Conservation (phyloP, 257 asterid genomes). For the Pogostemon cablin region DNA sequence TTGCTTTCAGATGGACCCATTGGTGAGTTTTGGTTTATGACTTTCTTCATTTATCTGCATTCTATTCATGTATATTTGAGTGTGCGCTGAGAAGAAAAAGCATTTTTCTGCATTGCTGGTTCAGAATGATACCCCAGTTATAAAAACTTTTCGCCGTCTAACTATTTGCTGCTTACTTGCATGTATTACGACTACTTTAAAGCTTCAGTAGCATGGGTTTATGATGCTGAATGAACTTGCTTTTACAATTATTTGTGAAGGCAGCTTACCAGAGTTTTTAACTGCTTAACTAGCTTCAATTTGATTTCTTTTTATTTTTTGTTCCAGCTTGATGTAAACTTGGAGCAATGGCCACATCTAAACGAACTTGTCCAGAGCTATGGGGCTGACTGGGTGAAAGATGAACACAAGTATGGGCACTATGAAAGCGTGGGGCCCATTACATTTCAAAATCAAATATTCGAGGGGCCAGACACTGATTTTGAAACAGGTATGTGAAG, state of each 20-base stretch:
- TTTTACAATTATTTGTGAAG: constrained; percentile 4
- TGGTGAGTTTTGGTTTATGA: constrained; percentile 58
- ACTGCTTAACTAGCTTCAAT: constrained; percentile 10
- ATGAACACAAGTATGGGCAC: constrained; percentile 89
- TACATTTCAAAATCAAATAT: constrained; percentile 78
- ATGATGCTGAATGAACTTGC: constrained; percentile 32
- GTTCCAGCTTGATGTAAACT: constrained; percentile 78
- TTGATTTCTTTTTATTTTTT: constrained; percentile 25
- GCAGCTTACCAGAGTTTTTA: constrained; percentile 20
- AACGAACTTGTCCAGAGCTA: constrained; percentile 96
- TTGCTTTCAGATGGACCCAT: constrained; percentile 77
- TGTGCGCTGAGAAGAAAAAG: neutral
- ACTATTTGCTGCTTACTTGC: constrained; percentile 10
- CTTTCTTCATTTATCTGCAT: neutral
- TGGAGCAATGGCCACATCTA: constrained; percentile 99
- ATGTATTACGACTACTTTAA: neutral
- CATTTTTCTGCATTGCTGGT: constrained; percentile 12
- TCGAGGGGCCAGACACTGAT: constrained; percentile 96
- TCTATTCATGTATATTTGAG: constrained; percentile 11
- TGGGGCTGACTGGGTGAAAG: constrained; percentile 90
- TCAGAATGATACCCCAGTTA: constrained; percentile 14
- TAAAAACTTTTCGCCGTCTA: neutral
- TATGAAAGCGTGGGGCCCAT: constrained; percentile 76
- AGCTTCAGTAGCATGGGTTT: constrained; percentile 20
- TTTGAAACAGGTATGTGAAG: constrained; percentile 76